Base-by-base conservation (phyloP, 306 rosid genomes). In the Hippophae rhamnoides region DNA sequence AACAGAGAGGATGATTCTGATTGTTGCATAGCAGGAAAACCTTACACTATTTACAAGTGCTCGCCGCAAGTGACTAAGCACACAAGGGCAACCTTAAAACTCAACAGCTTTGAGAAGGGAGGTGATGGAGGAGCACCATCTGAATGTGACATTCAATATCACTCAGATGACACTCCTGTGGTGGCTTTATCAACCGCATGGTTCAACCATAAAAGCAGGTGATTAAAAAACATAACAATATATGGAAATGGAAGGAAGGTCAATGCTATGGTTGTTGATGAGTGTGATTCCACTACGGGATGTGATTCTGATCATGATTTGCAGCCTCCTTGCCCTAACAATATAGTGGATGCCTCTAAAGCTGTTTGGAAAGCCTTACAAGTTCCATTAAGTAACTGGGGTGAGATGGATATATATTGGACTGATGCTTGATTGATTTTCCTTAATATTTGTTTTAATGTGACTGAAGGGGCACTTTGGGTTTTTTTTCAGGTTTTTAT, bases 111-210 rank as follows among this genome's bases (percentile, higher is more conserved):
- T 13, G 53, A 13, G 53, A 49, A 49, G 14, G 9, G 6, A 6
- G 53, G 9, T 13, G 53, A 49, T 13, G 53, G 53, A 12, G 53
- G 53, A 13, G 53, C 9, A 14, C 53, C 53, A 49, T 49, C 53
- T 13, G 53, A 49, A 49, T 49, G 53, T 49, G 53, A 49, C 53
- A 49, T n/a, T 13, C n/a, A 49, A 23, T 49, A n/a, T 23, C 53
- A 49, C 8, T 49, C 53, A 3, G 53, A 49, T 13, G 14, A 49
- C 53, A 49, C 25, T 7, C 53, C 26, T 10, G 53, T 49, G 7
- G 53, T 49, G 5, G 53, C 53, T 3, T 13, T 49, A 8, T 49
- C 53, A 8, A 49, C 53, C 1, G 53, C 26, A 5, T 49, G 53
- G 53, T 49, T 49, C 53, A 49, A 49, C 53, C n/a, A 13, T 5